These are phyloP conservation scores for Colletotrichum sp. DNA, from an alignment of 2,329 filamentous ascomycete genomes.

Conservation along the genomic window DNA sequence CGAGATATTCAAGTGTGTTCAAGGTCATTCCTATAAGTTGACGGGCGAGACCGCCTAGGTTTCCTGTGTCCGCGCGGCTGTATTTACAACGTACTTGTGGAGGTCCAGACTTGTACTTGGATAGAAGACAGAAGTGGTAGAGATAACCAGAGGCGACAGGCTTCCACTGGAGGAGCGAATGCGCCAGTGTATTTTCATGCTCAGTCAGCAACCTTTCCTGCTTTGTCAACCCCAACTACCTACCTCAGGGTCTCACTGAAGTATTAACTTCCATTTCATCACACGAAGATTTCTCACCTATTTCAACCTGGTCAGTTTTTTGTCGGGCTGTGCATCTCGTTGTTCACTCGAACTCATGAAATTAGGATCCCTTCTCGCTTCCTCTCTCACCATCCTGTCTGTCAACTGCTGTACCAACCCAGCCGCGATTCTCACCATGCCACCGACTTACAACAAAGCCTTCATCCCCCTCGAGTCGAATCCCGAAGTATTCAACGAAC, in stretches of 20 bases:
- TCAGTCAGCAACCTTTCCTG: not conserved
- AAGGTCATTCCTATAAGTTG: not conserved
- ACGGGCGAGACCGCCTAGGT: not conserved
- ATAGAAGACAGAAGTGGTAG: not conserved
- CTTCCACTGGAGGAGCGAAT: not conserved
- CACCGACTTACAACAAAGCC: slow-evolving; percentile 25
- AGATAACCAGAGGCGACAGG: not conserved
- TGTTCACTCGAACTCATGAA: not conserved
- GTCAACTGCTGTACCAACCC: not conserved
- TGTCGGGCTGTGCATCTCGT: not conserved
- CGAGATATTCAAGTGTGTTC: no score
- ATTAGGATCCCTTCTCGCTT: not conserved
- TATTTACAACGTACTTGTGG: no score
- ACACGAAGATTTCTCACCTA: not conserved
- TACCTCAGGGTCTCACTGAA: not conserved
- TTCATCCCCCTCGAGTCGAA: slow-evolving; percentile 48
- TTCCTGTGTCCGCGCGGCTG: not conserved
- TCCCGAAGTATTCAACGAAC: slow-evolving; percentile 69
- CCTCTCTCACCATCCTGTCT: not conserved
- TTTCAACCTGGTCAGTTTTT: not conserved
- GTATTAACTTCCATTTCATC: not conserved
- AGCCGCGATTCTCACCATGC: not conserved
- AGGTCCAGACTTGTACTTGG: not conserved
- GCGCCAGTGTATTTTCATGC: not conserved
- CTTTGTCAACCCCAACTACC: not conserved